Evolutionary conservation across 2,329 filamentous ascomycete genomes (phyloP).

Genomic region (Geosmithia morbida): DNA sequence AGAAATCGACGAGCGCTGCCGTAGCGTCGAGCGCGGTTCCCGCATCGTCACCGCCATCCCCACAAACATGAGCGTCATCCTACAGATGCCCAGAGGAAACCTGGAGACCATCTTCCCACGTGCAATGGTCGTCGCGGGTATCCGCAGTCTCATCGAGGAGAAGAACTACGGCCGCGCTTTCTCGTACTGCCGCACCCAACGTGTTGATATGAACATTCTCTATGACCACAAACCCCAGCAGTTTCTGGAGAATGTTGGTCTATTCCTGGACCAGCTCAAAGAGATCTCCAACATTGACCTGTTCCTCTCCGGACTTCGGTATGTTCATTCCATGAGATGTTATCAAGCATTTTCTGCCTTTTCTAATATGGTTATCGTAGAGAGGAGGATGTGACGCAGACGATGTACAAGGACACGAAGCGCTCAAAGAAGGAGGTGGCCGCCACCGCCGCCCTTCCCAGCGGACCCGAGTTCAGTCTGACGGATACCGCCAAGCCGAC

Average conservation of each 20-base stretch:
- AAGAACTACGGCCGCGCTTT: constrained; percentile 79
- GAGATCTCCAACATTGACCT: constrained; percentile 76
- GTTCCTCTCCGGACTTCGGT: constrained; percentile 77
- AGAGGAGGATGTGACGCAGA: constrained; percentile 84
- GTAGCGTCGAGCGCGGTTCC: constrained; percentile 81
- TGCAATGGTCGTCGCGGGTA: constrained; percentile 82
- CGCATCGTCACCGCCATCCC: constrained; percentile 81
- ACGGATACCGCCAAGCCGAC: neutral
- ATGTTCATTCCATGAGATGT: constrained; percentile 11
- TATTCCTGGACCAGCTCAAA: constrained; percentile 75
- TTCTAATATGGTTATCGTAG: constrained; percentile 24
- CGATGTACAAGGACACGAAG: constrained; percentile 83
- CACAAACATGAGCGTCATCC: constrained; percentile 66
- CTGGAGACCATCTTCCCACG: constrained; percentile 89
- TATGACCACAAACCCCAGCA: constrained; percentile 85
- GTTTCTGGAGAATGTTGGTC: constrained; percentile 60
- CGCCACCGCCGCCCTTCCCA: constrained; percentile 2
- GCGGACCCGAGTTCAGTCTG: constrained; percentile 5
- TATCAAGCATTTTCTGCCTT: neutral
- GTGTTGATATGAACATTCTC: constrained; percentile 95
- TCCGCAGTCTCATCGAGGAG: constrained; percentile 64
- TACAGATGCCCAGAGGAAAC: constrained; percentile 95
- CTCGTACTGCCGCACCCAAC: constrained; percentile 74
- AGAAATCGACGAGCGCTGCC: constrained; percentile 80
- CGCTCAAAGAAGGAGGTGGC: constrained; percentile 14